Base-by-base conservation (phyloP, 208 protist genomes). In the Acanthamoeba rhysodes region DNA sequence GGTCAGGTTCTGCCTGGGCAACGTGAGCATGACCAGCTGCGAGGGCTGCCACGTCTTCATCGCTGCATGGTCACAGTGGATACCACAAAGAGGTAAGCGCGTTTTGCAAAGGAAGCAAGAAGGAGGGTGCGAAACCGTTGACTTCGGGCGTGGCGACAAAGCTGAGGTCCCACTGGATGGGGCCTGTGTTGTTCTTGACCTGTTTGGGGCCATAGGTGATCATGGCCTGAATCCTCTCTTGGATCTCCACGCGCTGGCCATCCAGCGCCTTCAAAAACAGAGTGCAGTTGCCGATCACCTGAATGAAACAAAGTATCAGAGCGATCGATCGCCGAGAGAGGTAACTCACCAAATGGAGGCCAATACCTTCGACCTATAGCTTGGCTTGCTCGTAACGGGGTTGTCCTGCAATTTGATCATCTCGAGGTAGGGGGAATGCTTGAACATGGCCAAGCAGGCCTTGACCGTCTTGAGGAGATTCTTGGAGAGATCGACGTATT, bases 1-100 rank as follows among this genome's bases (percentile, higher is more conserved):
- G 32, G 64, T 48, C n/a, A 94, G 70, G 90, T 59, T 68, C 72
- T 84, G 64, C 53, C 84, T 94, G 48, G 70, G 64, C 64, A 94
- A 41, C 48, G 64, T 34, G n/a, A 94, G 70, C 90, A 93, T 93
- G 62, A 93, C 87, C 12, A 93, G 16, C 34, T 76, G 57, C 87
- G 57, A 45, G 20, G 87, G 59, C 66, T 93, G 87, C 87, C 87
- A 93, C 27, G 87, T 55, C 48, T 70, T 93, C 87, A 93, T 93
- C 66, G 87, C 87, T 87, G 48, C 74, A 55, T 32, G 18, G 74
- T 9, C 20, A 84, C 4, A 55, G 9, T 9, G 74, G 74, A 55
- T 22, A 53, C 0, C 37, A 84, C 6, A 5, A 55, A n/a, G n/a
- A n/a, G 66, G 20, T n/a, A 8, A 37, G 14, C 66, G 27, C 24